Base-by-base conservation (phyloP, 352 stramenopile species). In the Globisporangium megalacanthum region DNA sequence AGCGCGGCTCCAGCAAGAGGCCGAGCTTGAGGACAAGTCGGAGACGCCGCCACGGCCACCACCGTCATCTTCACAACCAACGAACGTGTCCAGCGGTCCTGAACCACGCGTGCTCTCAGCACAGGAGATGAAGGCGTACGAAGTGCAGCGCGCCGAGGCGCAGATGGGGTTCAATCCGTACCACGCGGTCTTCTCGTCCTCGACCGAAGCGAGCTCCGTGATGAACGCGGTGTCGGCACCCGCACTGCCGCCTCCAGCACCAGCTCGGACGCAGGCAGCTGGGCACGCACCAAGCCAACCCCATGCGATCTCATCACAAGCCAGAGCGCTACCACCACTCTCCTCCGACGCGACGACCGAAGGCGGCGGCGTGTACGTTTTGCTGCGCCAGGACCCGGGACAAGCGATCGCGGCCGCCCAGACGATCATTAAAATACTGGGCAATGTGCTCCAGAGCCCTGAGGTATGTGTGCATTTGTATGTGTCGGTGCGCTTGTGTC, bases 131-230 rank as follows among this genome's bases (percentile, higher is more conserved):
- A 87, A 88, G 55, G 68, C 66, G 11, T 76, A 75, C 6, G 80
- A 90, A 54, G 48, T 88, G 25, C 70, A 81, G 25, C 76, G 47
- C 19, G 77, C 74, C 3, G 75, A 87, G 20, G 55, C 68, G 8
- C 72, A 88, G 49, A 72, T 89, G 49, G 80, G 80, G 0, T 90
- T 90, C 52, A 90, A 90, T 41, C 80, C 80, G 37, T 90, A 90
- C 54, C 74, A 68, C 20, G 77, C 72, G 4, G 82, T 75, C 19
- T 87, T 90, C 50, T 77, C 80, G 17, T 90, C 80, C 0, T 86
- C 75, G 1, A 77, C 66, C 4, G 73, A 88, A 50, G 77, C 76
- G 19, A 70, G 67, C 10, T 70, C 75, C 2, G 68, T 68, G 39
- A 88, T 86, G 61, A 84, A 88, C 52, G 65, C 62, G 3, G 85